Percentiles rank a stretch among this genome's conserved stretches.
Conservation (phyloP, 73 alveolate genomes). For the Symbiodinium pilosum region DNA sequence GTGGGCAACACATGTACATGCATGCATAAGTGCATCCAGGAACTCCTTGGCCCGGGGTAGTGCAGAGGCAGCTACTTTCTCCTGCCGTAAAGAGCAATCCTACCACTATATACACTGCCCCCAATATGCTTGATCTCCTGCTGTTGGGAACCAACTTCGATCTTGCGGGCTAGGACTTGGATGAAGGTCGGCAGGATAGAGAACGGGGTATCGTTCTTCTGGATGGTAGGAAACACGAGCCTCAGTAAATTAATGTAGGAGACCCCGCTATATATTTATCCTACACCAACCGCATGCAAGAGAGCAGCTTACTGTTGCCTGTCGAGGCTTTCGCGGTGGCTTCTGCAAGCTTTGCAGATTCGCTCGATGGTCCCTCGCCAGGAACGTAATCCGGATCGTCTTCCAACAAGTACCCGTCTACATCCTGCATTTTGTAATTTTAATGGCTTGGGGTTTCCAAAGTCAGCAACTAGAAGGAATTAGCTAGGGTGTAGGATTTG, state of each 20-base stretch:
- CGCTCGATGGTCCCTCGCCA: not conserved
- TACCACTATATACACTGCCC: not conserved
- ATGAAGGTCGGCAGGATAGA: not conserved
- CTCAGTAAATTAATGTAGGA: not conserved
- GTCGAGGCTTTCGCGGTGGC: too few relatives aligned
- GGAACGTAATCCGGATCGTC: not conserved
- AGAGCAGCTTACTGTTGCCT: not conserved
- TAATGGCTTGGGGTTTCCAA: not conserved
- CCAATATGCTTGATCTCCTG: not conserved
- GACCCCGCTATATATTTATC: not conserved
- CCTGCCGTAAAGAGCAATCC: not conserved
- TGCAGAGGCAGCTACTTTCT: not conserved
- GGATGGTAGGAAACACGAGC: not conserved
- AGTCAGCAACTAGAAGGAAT: not conserved
- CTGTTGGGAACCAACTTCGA: not conserved
- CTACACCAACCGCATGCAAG: not conserved
- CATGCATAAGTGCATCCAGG: too few relatives aligned
- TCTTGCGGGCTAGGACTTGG: not conserved
- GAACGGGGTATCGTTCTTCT: not conserved
- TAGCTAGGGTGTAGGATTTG: not conserved
- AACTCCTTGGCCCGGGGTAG: not conserved
- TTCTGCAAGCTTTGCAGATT: not conserved
- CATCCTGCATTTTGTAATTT: not conserved
- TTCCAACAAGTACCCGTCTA: not conserved
- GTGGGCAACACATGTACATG: too few relatives aligned